Base-by-base conservation (phyloP, 2,329 filamentous ascomycete genomes). In the Drechslerella dactyloides region DNA sequence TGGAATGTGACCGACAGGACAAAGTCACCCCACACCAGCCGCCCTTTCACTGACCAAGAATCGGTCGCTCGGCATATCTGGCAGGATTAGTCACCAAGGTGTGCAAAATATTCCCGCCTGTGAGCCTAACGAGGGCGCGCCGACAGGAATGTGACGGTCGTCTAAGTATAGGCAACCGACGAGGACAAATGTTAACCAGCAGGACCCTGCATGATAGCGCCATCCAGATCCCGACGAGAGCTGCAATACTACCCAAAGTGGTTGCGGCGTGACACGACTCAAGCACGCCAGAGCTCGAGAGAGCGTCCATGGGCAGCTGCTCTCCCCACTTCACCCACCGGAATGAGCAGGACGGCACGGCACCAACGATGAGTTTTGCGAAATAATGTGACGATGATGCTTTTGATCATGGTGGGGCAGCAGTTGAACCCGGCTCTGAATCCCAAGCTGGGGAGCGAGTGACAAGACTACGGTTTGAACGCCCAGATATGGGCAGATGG, bases 81-180 rank as follows among this genome's bases (percentile, higher is more conserved):
- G 37, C n/a, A 17, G 13, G 37, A 42, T 42, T 42, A 42, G 5
- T 42, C 37, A 6, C 13, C 13, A 13, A 13, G 3, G 27, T 4
- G 27, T 33, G 27, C 8, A 4, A 33, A 42, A 42, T 17, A 42
- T 42, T 17, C 37, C 13, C 4, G 11, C 13, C n/a, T 42, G 37
- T 35, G 30, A 23, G 30, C 52, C 64, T 35, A 57, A 30, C 44
- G 33, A 19, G 50, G 50, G 52, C 57, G 53, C n/a, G 37, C 37
- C 37, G 65, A 62, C 46, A 53, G 53, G 58, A 63, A 62, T 69
- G 65, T 69, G 65, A 69, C 65, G 37, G 46, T 69, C 56, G 58
- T 63, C 65, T 69, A 69, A 69, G 65, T 69, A 69, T 69, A 69
- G 65, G 65, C 53, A 63, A 46, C 27, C 44, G 33, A 23, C 30